Base-by-base conservation (phyloP, 805 yeast species). In the Schwanniomyces sp. region DNA sequence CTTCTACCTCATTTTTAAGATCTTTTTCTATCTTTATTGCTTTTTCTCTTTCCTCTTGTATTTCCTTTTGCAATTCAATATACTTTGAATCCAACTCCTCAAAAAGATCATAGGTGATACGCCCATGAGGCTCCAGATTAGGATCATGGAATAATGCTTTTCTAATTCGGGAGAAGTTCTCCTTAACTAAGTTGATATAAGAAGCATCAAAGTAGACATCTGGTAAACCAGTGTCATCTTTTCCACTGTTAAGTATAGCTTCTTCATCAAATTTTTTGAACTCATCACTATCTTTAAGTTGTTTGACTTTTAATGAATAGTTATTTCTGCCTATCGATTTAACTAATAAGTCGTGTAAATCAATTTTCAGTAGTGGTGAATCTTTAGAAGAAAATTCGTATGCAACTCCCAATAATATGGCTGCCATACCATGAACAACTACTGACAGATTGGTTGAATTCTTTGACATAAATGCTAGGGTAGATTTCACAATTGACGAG, bases 191-290 rank as follows among this genome's bases (percentile, higher is more conserved):
- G 3, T 69, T 70, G 3, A 88, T 82, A 61, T 89, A 89, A 2
- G 75, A 66, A 0, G 78, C 61, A 48, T 84, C 85, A 59, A 94
- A 86, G 57, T 79, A 90, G 1, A 92, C 86, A 48, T 82, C 81
- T 0, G 98, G 99, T 37, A 92, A 75, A 1, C 99, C 99, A 1
- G 96, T 83, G 2, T 82, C 85, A 61, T 90, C 96, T 52, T 79
- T 77, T 4, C 74, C 72, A 2, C 84, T 80, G 14, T 74, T 70
- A 21, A 80, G 63, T 25, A 80, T 69, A 18, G 72, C 69, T 1
- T 75, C 76, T 3, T 74, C 77, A n/a, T 78, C 81, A 52, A 80
- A 86, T 46, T 80, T 77, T 8, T 78, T 74, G 56, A 90, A 82
- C 6, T 67, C 57, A 0, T 78, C 62, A 48, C 75, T 72, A 41